Base-by-base conservation (phyloP, 768 basidiomycete genomes). In the Hygrophorus russula region DNA sequence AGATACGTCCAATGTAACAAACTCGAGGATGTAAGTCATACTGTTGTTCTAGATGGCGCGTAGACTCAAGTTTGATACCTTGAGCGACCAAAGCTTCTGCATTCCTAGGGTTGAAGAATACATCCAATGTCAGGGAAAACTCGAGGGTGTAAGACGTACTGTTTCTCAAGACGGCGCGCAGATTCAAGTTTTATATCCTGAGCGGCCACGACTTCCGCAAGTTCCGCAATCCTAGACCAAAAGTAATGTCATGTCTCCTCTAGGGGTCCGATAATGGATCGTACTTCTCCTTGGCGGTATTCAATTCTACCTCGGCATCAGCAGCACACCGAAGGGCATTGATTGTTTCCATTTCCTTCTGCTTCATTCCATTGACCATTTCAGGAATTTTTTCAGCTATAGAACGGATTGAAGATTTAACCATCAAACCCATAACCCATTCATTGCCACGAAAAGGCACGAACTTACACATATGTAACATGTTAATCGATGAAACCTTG, bases 401-500 rank as follows among this genome's bases (percentile, higher is more conserved):
- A 29, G 24, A 19, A 4, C n/a, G 11, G 8, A 9, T 20, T 30
- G 4, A 28, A 15, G n/a, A 15, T 20, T 20, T 10, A 35, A 8
- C 14, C 24, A 24, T 24, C 8, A 5, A 35, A 10, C 9, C 31
- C 15, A 14, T 28, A n/a, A n/a, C 14, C 18, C 9, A 10, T 35
- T 10, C 9, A 9, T 35, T 35, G 9, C 17, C 13, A 3, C n/a
- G n/a, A 35, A 35, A 13, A 43, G 12, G 14, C 18, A 15, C 2
- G 1, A 27, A 35, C 46, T 28, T 12, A 49, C 48, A 29, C 14
- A 37, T 32, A n/a, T 41, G 41, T 4, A 36, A 8, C 8, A 50
- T 29, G 18, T 42, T 28, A 14, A 14, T 34, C 10, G 45, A 20
- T 17, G 39, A 35, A 5, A 32, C 19, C 15, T 35, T 31, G 13